Percentiles rank a stretch among this genome's conserved stretches.
Evolutionary conservation across 495 filamentous ascomycete genomes (phyloP).

Genomic region (Hypoxylon perforatum): DNA sequence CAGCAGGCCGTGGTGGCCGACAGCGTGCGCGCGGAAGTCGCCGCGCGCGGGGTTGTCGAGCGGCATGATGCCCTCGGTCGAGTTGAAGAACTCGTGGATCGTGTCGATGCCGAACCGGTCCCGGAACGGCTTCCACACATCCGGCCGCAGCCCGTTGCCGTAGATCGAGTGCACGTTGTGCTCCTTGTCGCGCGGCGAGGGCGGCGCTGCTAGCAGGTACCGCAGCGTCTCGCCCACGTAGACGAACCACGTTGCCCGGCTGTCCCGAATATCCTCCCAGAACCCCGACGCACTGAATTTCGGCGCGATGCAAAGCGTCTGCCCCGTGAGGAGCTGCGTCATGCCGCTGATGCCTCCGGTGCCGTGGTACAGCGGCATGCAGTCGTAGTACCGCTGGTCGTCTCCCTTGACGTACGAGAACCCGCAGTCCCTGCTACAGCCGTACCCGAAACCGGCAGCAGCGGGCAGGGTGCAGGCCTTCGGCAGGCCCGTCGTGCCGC

Average conservation of each 20-base stretch:
- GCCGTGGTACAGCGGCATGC: constrained; percentile 86
- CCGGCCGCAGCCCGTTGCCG: constrained; percentile 81
- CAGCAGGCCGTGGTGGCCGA: constrained; percentile 78
- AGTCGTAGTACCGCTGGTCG: constrained; percentile 74
- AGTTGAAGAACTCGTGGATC: constrained; percentile 74
- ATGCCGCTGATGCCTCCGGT: constrained; percentile 71
- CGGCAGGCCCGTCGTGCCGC: constrained; percentile 74
- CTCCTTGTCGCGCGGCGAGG: constrained; percentile 69
- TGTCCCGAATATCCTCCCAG: constrained; percentile 79
- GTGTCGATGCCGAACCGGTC: constrained; percentile 70
- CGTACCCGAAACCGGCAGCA: constrained; percentile 49
- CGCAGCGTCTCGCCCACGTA: constrained; percentile 87
- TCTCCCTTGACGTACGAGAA: constrained; percentile 39
- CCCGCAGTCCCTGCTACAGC: constrained; percentile 38
- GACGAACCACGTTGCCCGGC: constrained; percentile 73
- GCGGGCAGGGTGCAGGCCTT: constrained; percentile 69
- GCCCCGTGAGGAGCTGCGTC: constrained; percentile 64
- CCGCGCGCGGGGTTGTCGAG: constrained; percentile 69
- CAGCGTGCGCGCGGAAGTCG: constrained; percentile 68
- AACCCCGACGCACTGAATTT: constrained; percentile 77
- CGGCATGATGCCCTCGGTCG: constrained; percentile 70
- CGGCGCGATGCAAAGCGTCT: constrained; percentile 73
- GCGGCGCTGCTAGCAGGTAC: constrained; percentile 77
- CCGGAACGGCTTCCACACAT: constrained; percentile 77
- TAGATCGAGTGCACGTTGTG: constrained; percentile 76